These are phyloP conservation scores for Alternaria brassicae DNA, from an alignment of 2,329 filamentous ascomycete species.

Conservation along the genomic window DNA sequence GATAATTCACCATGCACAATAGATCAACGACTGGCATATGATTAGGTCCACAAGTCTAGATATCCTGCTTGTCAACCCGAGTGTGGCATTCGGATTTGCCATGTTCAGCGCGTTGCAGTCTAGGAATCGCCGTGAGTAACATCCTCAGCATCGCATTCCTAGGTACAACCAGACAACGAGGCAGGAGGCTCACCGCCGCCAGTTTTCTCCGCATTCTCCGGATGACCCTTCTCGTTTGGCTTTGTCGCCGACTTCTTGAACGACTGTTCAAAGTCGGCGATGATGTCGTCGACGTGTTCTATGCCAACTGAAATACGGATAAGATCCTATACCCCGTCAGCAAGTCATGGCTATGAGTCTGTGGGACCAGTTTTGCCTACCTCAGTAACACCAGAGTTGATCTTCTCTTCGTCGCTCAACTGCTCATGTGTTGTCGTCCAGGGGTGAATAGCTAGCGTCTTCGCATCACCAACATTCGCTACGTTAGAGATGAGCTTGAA, in stretches of 20 bases:
- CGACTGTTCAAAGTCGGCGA: constrained; percentile 91
- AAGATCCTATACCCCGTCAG: constrained; percentile 66
- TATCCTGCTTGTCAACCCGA: neutral
- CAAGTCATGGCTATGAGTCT: neutral
- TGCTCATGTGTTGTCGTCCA: constrained; percentile 97
- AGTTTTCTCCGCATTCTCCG: constrained; percentile 43
- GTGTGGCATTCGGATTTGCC: neutral
- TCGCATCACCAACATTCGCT: constrained; percentile 94
- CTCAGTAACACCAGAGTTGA: constrained; percentile 81
- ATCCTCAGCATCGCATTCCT: neutral
- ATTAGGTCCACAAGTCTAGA: neutral
- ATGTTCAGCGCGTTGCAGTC: neutral
- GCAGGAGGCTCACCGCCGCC: constrained; percentile 34
- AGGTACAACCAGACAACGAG: constrained; percentile 43
- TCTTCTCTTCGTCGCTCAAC: constrained; percentile 80
- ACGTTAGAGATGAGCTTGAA: constrained; percentile 96
- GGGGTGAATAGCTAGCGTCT: constrained; percentile 93
- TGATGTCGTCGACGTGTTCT: constrained; percentile 97
- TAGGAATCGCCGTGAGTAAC: neutral
- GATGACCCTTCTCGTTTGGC: constrained; percentile 47
- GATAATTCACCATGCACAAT: neutral
- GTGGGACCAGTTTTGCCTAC: constrained; percentile 46
- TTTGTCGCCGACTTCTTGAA: constrained; percentile 68
- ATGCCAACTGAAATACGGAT: constrained; percentile 96
- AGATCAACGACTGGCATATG: neutral